Base-by-base conservation (phyloP, 148 eudicot genomes). In the Nyssa sinensis region DNA sequence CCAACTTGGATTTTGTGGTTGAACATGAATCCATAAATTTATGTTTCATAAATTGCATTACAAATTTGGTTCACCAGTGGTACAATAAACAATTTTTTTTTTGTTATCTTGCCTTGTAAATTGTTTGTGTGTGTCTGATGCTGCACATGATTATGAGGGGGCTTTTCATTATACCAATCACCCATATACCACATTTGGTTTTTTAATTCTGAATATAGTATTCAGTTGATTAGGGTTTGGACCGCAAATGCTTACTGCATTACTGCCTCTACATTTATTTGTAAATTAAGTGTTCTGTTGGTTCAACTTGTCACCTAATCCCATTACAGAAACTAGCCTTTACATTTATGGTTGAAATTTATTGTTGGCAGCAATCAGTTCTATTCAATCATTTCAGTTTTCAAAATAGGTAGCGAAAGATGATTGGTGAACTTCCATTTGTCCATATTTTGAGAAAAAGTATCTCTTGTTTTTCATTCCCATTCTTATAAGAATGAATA, bases 211-310 rank as follows among this genome's bases (percentile, higher is more conserved):
- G n/a, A 1, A 6, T 13, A 41, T 41, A 2, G 11, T 41, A 41
- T 41, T 33, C 4, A 23, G 29, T 51, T 29, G 72, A 44, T 27
- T 23, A 57, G n/a, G 12, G 31, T 10, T 33, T 2, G n/a, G n/a
- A n/a, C n/a, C n/a, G n/a, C n/a, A n/a, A n/a, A n/a, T n/a, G n/a
- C n/a, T n/a, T n/a, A n/a, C n/a, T n/a, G n/a, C n/a, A n/a, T n/a
- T n/a, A n/a, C n/a, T n/a, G n/a, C n/a, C n/a, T n/a, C n/a, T n/a
- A n/a, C n/a, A n/a, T n/a, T n/a, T n/a, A n/a, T n/a, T n/a, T n/a
- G n/a, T n/a, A n/a, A n/a, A n/a, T n/a, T 70, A n/a, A 44, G 19
- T 44, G 51, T 44, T 19, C 51, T 44, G 51, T 70, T n/a, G 64
- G 49, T 57, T 70, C 64, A 57, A 47, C 29, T 58, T 14, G 49